Conservation (phyloP, 257 asterid genomes). For the Paraleonurus japonicus region DNA sequence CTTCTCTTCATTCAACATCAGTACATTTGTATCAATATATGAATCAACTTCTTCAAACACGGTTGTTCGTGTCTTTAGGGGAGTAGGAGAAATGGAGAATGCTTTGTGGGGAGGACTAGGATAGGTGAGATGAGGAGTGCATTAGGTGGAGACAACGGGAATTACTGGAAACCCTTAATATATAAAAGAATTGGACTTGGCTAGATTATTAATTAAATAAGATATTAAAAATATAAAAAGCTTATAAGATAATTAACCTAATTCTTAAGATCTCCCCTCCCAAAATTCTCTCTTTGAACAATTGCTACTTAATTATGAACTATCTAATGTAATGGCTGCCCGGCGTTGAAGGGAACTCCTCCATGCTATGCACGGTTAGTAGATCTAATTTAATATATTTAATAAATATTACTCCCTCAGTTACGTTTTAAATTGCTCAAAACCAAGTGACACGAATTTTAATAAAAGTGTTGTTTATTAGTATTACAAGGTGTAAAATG, state of each 20-base stretch:
- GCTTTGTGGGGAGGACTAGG: background rate
- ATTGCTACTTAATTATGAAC: background rate
- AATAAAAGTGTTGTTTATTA: too few species aligned
- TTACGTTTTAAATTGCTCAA: too few species aligned
- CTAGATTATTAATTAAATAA: background rate
- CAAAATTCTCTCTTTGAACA: background rate
- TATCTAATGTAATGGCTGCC: background rate
- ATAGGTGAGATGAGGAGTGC: background rate
- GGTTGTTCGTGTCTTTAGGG: background rate
- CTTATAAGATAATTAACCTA: background rate
- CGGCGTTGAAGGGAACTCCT: too few species aligned
- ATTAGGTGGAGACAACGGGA: background rate
- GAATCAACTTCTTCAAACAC: background rate
- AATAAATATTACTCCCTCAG: too few species aligned
- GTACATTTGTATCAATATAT: background rate
- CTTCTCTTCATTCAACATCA: background rate
- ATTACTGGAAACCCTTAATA: background rate
- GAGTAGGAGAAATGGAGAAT: background rate
- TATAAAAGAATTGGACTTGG: background rate
- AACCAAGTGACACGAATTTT: too few species aligned
- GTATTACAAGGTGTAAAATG: too few species aligned
- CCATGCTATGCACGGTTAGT: background rate
- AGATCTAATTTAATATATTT: background rate
- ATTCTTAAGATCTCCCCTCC: background rate
- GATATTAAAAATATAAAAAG: background rate